Evolutionary conservation across 768 basidiomycete species (phyloP), one percentile per base, ranked within the genome.

Genomic region (Lactarius sp.): DNA sequence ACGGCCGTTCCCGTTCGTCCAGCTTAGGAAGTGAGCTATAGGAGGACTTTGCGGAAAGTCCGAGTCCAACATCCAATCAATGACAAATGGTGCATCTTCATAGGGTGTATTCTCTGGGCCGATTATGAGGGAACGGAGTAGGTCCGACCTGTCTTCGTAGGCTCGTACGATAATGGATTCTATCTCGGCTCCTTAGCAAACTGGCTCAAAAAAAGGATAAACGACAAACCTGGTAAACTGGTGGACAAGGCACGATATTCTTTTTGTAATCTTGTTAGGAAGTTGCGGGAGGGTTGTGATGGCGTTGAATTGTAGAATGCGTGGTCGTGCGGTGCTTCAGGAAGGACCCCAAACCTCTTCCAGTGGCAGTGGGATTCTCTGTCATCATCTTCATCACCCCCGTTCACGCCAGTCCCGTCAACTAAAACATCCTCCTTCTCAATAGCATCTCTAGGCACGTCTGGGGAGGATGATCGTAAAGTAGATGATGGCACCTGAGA

Each of bases 71-170:
- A 86, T 84, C 91, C 91, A 93, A 75, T 98, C 94, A 61, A 97
- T 96, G 31, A 97, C 87, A 75, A 96, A 95, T 0, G 94, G 95
- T 20, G 92, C 92, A 73, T 95, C 89, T 73, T 92, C 84, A 68
- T 96, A 97, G n/a, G 94, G 94, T 9, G 95, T 97, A 67, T 94
- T 94, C 69, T 89, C 85, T 61, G 94, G 92, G 3, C 94, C 94
- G 66, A 98, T 86, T 64, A 98, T 98, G 54, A 98, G 79, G 70
- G 83, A 90, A 37, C 94, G 84, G 64, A 97, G 74, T 42, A 98
- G 80, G 77, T 98, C 94, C 50, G 85, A 79, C 33, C 94, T 84
- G 72, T 96, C 89, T 73, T 97, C 94, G 71, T 90, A 98, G 31
- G 88, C 88, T 61, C 94, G 85, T 53, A 98, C 91, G 58, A 96